Evolutionary conservation across 1,284 basidiomycete genomes (phyloP), one percentile per base, ranked within the genome.

Genomic region (Neotropicomus parvogracilis): DNA sequence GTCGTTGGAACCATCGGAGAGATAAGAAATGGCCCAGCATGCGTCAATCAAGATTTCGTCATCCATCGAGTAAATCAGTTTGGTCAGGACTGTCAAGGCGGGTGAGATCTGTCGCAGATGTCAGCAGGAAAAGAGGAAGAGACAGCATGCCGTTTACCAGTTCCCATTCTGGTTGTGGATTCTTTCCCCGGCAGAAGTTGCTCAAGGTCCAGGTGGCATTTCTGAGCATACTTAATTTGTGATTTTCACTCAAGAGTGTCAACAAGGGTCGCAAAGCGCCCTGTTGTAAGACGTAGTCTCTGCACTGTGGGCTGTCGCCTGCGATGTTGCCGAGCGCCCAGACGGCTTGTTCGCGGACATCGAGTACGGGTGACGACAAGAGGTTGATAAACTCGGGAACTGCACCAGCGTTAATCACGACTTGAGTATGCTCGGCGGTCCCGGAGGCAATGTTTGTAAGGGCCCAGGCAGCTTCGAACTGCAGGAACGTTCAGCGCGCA

Each of bases 391-490:
- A 98, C 70, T 95, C 87, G n/a, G 95, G 95, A 24, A 99, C 95
- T 33, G 95, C 95, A 50, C 88, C 85, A 28, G 94, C 89, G 57
- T 81, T 84, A 69, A 99, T 99, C 48, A 99, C 97, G 51, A 97
- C 93, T 73, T 97, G 93, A 39, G 95, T 99, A 71, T 99, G 97
- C 58, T 97, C 92, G 28, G 95, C 95, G 31, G 97, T 99, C 42
- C 97, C 97, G 45, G 97, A 99, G 14, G 97, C 97, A 59, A 99
- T 99, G 77, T 99, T 99, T 63, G 97, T 99, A 59, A 99, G 79
- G 38, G 97, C 97, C 97, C 97, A 99, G 7, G 97, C 97, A 45
- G 97, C 95, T 72, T 99, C 95, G 64, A 99, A 99, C 91, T 98
- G 44, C n/a, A 46, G 7, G 19, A 11, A 33, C 21, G 21, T 12